Conservation (phyloP, 306 rosid species). For the Vigna angularis region DNA sequence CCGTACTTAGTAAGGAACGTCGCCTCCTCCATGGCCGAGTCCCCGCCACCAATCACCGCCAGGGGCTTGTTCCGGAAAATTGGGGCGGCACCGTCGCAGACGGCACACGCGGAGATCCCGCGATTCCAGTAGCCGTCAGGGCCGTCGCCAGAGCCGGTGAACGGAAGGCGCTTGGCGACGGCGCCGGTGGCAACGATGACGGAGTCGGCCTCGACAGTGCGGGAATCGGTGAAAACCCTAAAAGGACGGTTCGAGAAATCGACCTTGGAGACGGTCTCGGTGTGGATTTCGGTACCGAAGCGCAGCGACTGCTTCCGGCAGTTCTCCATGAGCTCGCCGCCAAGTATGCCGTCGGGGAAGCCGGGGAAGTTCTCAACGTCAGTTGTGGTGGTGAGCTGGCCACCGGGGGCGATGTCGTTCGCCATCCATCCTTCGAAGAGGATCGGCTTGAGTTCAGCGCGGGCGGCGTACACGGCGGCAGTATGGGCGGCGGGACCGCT, state of each 20-base stretch:
- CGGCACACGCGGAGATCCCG: slow-evolving; percentile 86
- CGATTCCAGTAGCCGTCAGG: slow-evolving; percentile 79
- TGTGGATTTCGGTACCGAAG: slow-evolving; percentile 78
- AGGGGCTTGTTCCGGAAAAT: slow-evolving; percentile 71
- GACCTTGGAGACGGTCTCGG: slow-evolving; percentile 76
- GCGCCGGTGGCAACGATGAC: slow-evolving; percentile 89
- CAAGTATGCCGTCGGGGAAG: slow-evolving; percentile 72
- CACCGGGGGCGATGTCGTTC: slow-evolving; percentile 84
- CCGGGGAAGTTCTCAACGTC: slow-evolving; percentile 95
- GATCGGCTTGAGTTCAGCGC: slow-evolving; percentile 84
- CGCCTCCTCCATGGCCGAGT: slow-evolving; percentile 93
- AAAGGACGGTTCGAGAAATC: slow-evolving; percentile 74
- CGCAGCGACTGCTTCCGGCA: slow-evolving; percentile 71
- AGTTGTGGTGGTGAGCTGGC: slow-evolving; percentile 89
- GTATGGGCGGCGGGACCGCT: slow-evolving; percentile 94
- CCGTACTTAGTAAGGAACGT: slow-evolving; percentile 83
- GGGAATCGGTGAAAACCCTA: slow-evolving; percentile 66
- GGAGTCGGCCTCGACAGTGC: slow-evolving; percentile 57
- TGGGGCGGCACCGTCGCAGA: slow-evolving; percentile 92
- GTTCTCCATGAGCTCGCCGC: slow-evolving; percentile 79
- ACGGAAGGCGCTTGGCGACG: slow-evolving; percentile 71
- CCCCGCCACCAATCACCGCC: slow-evolving; percentile 88
- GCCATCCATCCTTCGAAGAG: slow-evolving; percentile 96
- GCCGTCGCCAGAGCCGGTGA: slow-evolving; percentile 70
- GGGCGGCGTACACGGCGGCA: slow-evolving; percentile 83